Percentiles rank a stretch among this genome's conserved stretches.
Evolutionary conservation across 495 filamentous ascomycete species (phyloP).

Genomic region (Chaetomium tenue): DNA sequence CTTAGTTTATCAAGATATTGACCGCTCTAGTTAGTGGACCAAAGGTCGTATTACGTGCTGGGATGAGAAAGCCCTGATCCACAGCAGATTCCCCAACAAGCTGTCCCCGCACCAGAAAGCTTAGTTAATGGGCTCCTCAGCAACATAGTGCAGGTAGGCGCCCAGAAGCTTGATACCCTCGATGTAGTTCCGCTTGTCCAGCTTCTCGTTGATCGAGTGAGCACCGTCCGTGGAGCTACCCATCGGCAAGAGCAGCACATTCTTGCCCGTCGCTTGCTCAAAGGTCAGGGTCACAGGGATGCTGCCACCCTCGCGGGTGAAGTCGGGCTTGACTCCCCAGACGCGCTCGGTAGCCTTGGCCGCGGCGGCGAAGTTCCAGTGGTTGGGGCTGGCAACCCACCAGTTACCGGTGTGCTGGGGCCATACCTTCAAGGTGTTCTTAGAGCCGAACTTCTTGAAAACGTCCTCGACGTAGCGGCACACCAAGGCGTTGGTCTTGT

Average conservation of each 20-base stretch:
- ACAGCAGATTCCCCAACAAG: background rate
- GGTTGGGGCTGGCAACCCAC: slow-evolving; percentile 96
- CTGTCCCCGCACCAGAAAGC: background rate
- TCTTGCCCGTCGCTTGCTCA: slow-evolving; percentile 98
- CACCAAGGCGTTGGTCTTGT: slow-evolving; percentile 79
- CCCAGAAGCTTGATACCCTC: slow-evolving; percentile 96
- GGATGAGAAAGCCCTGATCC: background rate
- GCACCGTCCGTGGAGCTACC: slow-evolving; percentile 94
- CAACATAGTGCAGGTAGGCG: slow-evolving; percentile 94
- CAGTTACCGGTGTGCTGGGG: slow-evolving; percentile 90
- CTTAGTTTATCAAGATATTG: background rate
- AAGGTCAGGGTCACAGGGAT: slow-evolving; percentile 97
- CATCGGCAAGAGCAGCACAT: slow-evolving; percentile 93
- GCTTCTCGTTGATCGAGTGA: slow-evolving; percentile 97
- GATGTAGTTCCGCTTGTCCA: slow-evolving; percentile 95
- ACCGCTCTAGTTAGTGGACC: background rate
- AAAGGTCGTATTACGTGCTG: background rate
- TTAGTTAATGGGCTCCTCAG: slow-evolving; percentile 70
- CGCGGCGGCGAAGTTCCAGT: slow-evolving; percentile 97
- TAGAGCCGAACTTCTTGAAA: slow-evolving; percentile 80
- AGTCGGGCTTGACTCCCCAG: slow-evolving; percentile 87
- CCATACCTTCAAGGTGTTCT: slow-evolving; percentile 81
- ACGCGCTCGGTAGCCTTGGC: slow-evolving; percentile 90
- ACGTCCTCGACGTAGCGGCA: slow-evolving; percentile 72
- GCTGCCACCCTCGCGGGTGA: slow-evolving; percentile 94